phyloP scores from a whole-genome alignment of 805 yeast genomes.

The Candida broadrunensis region DNA sequence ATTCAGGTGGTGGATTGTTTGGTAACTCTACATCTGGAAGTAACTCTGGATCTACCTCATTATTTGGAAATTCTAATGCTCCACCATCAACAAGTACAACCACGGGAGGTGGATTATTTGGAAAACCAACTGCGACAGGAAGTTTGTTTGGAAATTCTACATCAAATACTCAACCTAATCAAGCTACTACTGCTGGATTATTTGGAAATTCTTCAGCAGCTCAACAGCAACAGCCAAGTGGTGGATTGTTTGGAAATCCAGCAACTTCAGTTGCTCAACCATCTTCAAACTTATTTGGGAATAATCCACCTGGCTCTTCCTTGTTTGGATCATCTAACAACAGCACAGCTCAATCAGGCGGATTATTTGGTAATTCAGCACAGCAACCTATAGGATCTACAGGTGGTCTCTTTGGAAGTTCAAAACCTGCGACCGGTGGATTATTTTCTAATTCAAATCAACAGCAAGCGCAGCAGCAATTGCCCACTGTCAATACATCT shows the following conservation, averaged over 20 bases:
- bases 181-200: conserved; percentile 9
- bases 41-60: not conserved
- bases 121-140: conserved; percentile 11
- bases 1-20: conserved; percentile 6
- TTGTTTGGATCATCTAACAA: conserved; percentile 5
- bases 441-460: conserved; percentile 1
- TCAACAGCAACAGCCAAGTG: not conserved
- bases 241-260: conserved; percentile 4
- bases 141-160: conserved; percentile 15
- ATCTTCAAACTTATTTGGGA: not conserved
- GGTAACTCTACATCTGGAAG: conserved; percentile 6
- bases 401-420: conserved; percentile 10
- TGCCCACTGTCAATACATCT: conserved; percentile 5
- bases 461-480: conserved; percentile 3
- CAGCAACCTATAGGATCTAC: not conserved
- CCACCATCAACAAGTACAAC: conserved; percentile 5
- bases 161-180: conserved; percentile 3
- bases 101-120: conserved; percentile 23
- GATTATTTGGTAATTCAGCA: not conserved
- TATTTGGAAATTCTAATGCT: conserved; percentile 19
- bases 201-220: conserved; percentile 13
- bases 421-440: too few relatives aligned
- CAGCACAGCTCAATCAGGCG: not conserved
- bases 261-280: not conserved
- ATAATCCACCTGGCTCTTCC: conserved; percentile 1